Conservation (phyloP, 1,284 basidiomycete genomes). For the Bondarzewia mesenterica region DNA sequence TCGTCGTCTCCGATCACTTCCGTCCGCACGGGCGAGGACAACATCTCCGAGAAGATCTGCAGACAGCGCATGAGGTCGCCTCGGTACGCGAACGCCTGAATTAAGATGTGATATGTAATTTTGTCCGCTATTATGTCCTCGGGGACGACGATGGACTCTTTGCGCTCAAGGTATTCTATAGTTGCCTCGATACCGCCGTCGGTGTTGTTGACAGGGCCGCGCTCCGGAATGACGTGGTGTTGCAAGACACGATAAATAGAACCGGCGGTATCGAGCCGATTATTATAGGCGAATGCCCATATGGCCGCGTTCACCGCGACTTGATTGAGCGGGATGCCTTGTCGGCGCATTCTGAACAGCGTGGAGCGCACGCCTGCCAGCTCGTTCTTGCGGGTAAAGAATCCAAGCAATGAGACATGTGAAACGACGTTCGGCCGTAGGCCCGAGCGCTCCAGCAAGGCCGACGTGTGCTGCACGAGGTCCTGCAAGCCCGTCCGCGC, state of each 20-base stretch:
- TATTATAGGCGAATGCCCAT: slow-evolving; percentile 52
- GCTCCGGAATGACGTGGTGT: slow-evolving; percentile 32
- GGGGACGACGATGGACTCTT: slow-evolving; percentile 39
- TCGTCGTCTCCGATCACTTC: slow-evolving; percentile 1
- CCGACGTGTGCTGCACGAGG: slow-evolving; percentile 42
- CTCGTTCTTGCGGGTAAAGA: slow-evolving; percentile 38
- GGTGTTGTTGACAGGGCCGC: too few species aligned
- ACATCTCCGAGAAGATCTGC: slow-evolving; percentile 63
- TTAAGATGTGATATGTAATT: slow-evolving; percentile 60
- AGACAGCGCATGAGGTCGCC: slow-evolving; percentile 58
- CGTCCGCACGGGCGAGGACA: slow-evolving; percentile 35
- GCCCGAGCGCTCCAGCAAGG: slow-evolving; percentile 43
- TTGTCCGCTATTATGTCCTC: slow-evolving; percentile 44
- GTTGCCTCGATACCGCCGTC: slow-evolving; percentile 26
- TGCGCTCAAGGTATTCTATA: slow-evolving; percentile 24
- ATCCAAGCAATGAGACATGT: slow-evolving; percentile 50
- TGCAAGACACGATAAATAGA: slow-evolving; percentile 59
- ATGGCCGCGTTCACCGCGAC: slow-evolving; percentile 62
- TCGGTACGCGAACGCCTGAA: slow-evolving; percentile 62
- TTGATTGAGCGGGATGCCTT: slow-evolving; percentile 44
- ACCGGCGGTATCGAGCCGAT: slow-evolving; percentile 45
- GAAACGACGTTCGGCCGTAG: slow-evolving; percentile 52
- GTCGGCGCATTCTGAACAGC: slow-evolving; percentile 40
- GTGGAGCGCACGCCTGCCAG: slow-evolving; percentile 47
- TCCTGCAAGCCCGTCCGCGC: slow-evolving; percentile 36